Base-by-base conservation (phyloP, 2,329 filamentous ascomycete species). In the Pseudopyrenochaeta lycopersici region DNA sequence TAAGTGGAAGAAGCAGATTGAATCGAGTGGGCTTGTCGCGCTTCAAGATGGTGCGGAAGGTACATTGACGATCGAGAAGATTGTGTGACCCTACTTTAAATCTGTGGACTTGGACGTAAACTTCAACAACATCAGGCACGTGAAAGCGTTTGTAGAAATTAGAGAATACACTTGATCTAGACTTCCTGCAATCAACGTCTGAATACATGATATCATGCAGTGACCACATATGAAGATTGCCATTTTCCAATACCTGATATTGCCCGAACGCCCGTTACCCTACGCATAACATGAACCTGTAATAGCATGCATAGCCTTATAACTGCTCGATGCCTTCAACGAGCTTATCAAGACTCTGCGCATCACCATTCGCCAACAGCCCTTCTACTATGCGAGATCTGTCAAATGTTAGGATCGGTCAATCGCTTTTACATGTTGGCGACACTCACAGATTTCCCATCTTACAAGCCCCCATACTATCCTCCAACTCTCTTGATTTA, bases 401-500 rank as follows among this genome's bases (percentile, higher is more conserved):
- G 39, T 11, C 20, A 15, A 30, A 20, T 9, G 20, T 68, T 57
- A 68, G 66, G 43, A 48, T 17, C 10, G 55, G 14, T 30, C 51
- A 63, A 56, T 45, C 14, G 9, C 4, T 6, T 17, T 7, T 4
- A 6, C 31, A 17, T 2, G 2, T 1, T 5, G 15, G 7, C 5
- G 6, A 39, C 12, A 73, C 71, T 70, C 56, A 74, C 71, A 76
- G 18, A 52, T 74, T 74, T 12, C 55, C 66, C 38, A 74, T 41
- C 52, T 66, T 70, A 53, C 62, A 72, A 20, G 59, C 66, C 49
- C 55, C 56, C 71, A 77, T 76, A 36, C 86, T 85, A 46, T 87
- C 83, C 77, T 99, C 95, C 75, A 99, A 78, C 75, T 94, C 88
- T 33, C 80, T 81, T 55, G 91, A 96, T 78, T 96, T 95, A 41